Percentiles rank a stretch among this genome's conserved stretches.
Conservation (phyloP, 1,284 basidiomycete species). For the Vanrija sp. region DNA sequence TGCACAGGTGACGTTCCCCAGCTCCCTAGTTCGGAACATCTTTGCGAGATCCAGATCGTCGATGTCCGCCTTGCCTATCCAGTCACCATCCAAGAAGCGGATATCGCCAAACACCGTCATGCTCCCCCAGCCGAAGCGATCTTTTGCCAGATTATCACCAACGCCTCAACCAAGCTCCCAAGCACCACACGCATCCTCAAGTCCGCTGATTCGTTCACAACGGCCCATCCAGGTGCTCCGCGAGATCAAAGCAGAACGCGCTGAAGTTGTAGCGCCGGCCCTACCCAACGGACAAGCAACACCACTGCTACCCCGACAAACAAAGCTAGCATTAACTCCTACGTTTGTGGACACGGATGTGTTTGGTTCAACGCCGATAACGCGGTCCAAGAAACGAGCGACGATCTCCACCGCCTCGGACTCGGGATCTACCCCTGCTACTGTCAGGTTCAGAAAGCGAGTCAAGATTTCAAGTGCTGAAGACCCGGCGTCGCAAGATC, state of each 20-base stretch:
- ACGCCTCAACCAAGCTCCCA: constrained; percentile 1
- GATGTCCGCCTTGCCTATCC: constrained; percentile 3
- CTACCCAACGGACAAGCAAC: neutral
- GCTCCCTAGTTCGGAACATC: constrained; percentile 37
- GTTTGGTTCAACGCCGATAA: neutral
- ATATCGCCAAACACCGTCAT: constrained; percentile 24
- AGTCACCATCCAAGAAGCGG: constrained; percentile 15
- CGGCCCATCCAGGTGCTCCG: neutral
- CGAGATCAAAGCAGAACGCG: neutral
- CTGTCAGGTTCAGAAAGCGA: no score
- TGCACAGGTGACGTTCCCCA: constrained; percentile 20
- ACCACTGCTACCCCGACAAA: neutral
- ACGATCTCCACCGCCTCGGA: no score
- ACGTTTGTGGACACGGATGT: no score
- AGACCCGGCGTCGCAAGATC: no score
- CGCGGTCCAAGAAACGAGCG: neutral
- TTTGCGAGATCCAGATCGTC: constrained; percentile 20
- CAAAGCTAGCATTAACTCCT: no score
- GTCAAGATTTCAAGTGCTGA: no score
- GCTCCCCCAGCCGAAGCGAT: constrained; percentile 24
- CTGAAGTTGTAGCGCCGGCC: no score
- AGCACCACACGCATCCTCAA: neutral
- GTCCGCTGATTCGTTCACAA: no score
- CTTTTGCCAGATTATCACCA: constrained; percentile 22
- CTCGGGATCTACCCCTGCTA: no score